Conservation (phyloP, 768 basidiomycete genomes). For the Agrocybe praecox region DNA sequence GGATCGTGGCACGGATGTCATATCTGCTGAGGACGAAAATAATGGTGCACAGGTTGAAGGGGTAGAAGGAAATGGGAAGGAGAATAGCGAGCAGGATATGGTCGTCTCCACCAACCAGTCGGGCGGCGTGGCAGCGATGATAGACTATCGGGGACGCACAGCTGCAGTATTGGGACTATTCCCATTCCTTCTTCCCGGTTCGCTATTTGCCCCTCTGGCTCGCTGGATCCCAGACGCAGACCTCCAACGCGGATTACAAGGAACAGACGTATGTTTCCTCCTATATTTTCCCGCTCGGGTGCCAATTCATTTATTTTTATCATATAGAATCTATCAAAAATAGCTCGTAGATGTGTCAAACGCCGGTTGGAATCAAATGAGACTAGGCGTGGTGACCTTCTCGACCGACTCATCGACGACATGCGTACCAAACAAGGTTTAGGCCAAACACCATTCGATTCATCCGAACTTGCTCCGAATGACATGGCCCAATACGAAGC, state of each 20-base stretch:
- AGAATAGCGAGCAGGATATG: neutral
- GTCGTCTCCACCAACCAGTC: too few relatives aligned
- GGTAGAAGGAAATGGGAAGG: neutral
- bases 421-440: conserved; percentile 3
- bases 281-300: neutral
- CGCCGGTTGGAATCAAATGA: neutral
- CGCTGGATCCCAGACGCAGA: conserved; percentile 1
- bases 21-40: neutral
- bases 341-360: conserved; percentile 3
- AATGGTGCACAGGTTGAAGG: neutral
- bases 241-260: conserved; percentile 2
- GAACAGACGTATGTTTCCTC: conserved; percentile 1
- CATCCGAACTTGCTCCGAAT: neutral
- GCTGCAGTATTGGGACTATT: conserved; percentile 4
- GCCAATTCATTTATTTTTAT: neutral
- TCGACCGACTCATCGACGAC: conserved; percentile 5
- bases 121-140: conserved; percentile 1
- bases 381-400: conserved; percentile 1
- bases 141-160: conserved; percentile 3
- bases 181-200: neutral
- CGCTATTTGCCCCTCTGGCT: neutral
- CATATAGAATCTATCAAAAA: neutral
- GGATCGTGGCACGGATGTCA: conserved; percentile 2
- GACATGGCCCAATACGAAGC: conserved; percentile 2
- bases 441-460: neutral